A percentile compares a stretch with the other conserved stretches of the same genome.
These are phyloP conservation scores for Trametes cubensis DNA, from an alignment of 768 basidiomycete genomes.

Conservation along the genomic window DNA sequence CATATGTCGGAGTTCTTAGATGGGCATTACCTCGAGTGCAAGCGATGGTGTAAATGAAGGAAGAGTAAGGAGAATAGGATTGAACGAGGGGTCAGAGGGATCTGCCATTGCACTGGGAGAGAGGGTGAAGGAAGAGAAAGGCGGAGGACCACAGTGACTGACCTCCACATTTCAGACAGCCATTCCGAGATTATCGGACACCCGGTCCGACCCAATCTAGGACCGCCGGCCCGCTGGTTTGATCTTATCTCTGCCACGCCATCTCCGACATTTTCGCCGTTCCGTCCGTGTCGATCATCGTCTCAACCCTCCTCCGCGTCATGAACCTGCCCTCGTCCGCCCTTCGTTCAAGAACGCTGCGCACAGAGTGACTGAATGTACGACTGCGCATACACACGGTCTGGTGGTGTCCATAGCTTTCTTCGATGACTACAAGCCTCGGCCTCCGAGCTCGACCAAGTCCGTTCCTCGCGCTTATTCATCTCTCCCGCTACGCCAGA, in stretches of 20 bases:
- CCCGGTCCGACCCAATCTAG: conserved; percentile 1
- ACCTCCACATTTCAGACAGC: not conserved
- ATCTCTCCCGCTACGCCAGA: not conserved
- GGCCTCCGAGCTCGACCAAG: not conserved
- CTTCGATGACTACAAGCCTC: too few relatives aligned
- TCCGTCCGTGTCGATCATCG: too few relatives aligned
- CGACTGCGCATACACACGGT: too few relatives aligned
- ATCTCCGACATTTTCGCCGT: conserved; percentile 13
- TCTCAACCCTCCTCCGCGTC: too few relatives aligned
- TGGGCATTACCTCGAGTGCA: conserved; percentile 56
- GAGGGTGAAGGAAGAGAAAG: not conserved
- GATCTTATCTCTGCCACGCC: conserved; percentile 2
- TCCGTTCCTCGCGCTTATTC: not conserved
- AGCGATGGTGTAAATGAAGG: conserved; percentile 59
- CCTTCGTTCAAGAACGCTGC: not conserved
- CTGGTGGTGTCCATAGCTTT: too few relatives aligned
- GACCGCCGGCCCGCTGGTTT: not conserved
- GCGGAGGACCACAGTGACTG: not conserved
- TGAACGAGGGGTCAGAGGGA: conserved; percentile 37
- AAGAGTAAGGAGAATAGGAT: conserved; percentile 56
- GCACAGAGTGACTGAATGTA: too few relatives aligned
- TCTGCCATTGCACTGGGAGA: conserved; percentile 7
- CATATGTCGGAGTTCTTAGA: too few relatives aligned
- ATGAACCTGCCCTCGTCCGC: too few relatives aligned
- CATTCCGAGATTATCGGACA: conserved; percentile 8